Conservation (phyloP, 192 early-diverging fungal species). For the Backusella sp. region DNA sequence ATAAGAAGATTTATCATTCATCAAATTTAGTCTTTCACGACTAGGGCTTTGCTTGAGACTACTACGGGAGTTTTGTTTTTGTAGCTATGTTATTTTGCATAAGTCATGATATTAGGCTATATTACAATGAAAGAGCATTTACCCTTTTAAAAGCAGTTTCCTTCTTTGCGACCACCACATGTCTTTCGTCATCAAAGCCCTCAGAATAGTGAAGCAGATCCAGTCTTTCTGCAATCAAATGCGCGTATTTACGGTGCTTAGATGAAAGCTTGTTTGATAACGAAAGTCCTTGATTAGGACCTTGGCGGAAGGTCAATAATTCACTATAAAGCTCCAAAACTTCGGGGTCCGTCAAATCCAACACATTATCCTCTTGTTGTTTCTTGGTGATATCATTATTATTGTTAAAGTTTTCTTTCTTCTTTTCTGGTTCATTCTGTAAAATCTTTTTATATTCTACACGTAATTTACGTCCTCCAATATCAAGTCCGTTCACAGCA, state of each 20-base stretch:
- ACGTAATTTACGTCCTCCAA: conserved; percentile 70
- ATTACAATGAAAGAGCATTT: conserved; percentile 9
- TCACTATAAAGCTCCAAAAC: conserved; percentile 71
- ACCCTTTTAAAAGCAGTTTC: conserved; percentile 19
- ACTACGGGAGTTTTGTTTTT: conserved; percentile 13
- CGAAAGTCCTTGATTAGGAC: conserved; percentile 63
- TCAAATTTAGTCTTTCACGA: conserved; percentile 18
- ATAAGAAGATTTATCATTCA: conserved; percentile 13
- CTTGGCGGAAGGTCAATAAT: conserved; percentile 69
- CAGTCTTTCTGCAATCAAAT: conserved; percentile 72
- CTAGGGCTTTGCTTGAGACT: conserved; percentile 36
- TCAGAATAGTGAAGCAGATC: conserved; percentile 52
- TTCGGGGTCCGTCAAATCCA: conserved; percentile 72
- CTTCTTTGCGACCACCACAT: conserved; percentile 45
- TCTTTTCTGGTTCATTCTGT: conserved; percentile 40
- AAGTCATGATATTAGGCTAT: background rate
- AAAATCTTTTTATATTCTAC: conserved; percentile 82
- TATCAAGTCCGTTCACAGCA: conserved; percentile 67
- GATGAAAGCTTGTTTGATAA: conserved; percentile 60
- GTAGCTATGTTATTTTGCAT: conserved; percentile 2
- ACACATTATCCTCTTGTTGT: conserved; percentile 14
- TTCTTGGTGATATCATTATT: background rate
- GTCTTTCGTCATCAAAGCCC: conserved; percentile 46
- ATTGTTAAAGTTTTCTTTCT: background rate
- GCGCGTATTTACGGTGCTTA: conserved; percentile 60